Evolutionary conservation across 2,329 filamentous ascomycete species (phyloP), one percentile per base, ranked within the genome.

Genomic region (Epichloe amarillans): DNA sequence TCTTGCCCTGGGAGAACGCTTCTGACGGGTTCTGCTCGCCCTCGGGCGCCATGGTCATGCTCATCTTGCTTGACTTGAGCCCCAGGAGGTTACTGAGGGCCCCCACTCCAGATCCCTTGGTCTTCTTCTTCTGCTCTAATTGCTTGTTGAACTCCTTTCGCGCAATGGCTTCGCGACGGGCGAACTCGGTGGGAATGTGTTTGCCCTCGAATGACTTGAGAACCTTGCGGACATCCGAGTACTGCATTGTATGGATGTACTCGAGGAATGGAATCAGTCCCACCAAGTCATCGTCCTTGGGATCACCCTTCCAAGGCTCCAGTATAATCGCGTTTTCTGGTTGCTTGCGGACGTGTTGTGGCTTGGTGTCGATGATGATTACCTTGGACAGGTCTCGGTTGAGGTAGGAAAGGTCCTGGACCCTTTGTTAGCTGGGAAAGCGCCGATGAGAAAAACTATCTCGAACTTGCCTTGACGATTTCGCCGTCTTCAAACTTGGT

Each of bases 241-340:
- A 87, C 57, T 89, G 85, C 86, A 97, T 95, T 19, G 89, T 93
- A 57, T 89, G 88, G 57, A 98, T 81, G 69, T 96, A 97, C 71
- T 98, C 93, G 55, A 98, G 82, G 80, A 98, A 96, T 12, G 93
- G 93, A 53, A 98, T 95, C 46, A 96, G 73, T 4, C 83, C 79
- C 21, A 98, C 86, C 11, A 98, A 83, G 45, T 88, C 87, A 64
- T 83, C 88, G 67, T 98, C 91, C 60, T 83, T 80, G 45, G 82
- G 69, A 57, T 94, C 79, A 36, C 93, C 93, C 51, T 77, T 86
- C 93, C 93, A 98, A 60, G 90, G 89, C 33, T 88, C 82, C 33
- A 98, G 73, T 45, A 97, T 73, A 58, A 98, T 93, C 57, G 93
- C 88, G 68, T 98, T 98, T 62, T 95, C 88, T n/a, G 93, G 93